Base-by-base conservation (phyloP, 306 rosid species). In the Alnus glutinosa region DNA sequence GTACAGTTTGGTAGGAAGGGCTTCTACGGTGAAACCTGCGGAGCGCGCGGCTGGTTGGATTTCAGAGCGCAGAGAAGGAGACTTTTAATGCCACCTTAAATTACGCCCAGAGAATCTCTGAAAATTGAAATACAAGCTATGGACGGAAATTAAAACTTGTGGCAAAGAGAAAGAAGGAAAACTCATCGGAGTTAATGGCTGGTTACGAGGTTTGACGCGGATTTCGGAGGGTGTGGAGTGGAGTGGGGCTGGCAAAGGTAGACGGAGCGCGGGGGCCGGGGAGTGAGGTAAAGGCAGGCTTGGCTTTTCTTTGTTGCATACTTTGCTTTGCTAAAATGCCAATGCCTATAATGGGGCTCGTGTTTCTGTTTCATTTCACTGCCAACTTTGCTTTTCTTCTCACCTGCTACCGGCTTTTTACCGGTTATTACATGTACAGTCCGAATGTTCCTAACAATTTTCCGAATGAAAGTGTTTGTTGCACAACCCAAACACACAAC, bases 341-440 rank as follows among this genome's bases (percentile, higher is more conserved):
- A 75, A 78, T 68, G 77, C 81, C 83, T 87, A 91, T 89, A 77
- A 89, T 86, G 46, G 46, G 8, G 88, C 79, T 19, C 15, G 9
- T 34, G 72, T 42, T 42, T 42, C 13, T 62, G 2, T 58, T 75
- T 66, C 83, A 70, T 63, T 80, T 76, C 79, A 50, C 48, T 34
- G 28, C 28, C 61, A 8, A n/a, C 42, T 71, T 72, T 12, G 66
- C 34, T 50, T 23, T 67, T 28, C 28, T n/a, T 46, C 30, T 73
- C 62, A 87, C 93, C 83, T 51, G 82, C 75, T 54, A 87, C 90
- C 96, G 89, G 88, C 34, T 55, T 78, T 18, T 13, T 50, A 78
- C 89, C 61, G 87, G 79, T 47, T 73, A 11, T 63, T 47, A 11
- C 48, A 14, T 42, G 72, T 42, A 68, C 72, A 51, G 50, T 28